These are phyloP conservation scores for Dispira parvispora DNA, from an alignment of 192 early-diverging fungal species.

Conservation along the genomic window DNA sequence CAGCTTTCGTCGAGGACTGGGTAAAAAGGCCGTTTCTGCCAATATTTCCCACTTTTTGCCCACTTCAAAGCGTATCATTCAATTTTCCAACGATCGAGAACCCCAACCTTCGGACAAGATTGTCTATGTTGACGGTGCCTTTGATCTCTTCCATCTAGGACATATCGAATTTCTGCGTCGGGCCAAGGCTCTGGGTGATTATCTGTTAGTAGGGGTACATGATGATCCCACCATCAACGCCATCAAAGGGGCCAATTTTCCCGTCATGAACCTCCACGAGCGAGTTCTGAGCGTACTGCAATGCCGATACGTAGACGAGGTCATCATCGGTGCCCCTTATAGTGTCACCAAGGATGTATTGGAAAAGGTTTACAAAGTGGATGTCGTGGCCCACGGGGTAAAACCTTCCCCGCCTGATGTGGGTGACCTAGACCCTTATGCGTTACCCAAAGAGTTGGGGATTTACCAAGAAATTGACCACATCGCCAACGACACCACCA, in stretches of 20 bases:
- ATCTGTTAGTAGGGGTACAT: constrained; percentile 83
- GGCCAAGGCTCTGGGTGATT: constrained; percentile 72
- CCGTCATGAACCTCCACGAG: constrained; percentile 92
- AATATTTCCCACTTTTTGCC: constrained; percentile 74
- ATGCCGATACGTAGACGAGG: constrained; percentile 87
- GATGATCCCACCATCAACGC: constrained; percentile 82
- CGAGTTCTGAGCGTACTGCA: constrained; percentile 81
- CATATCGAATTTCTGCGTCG: constrained; percentile 87
- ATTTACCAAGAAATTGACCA: constrained; percentile 72
- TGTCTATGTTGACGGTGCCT: constrained; percentile 32
- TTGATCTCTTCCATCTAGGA: constrained; percentile 45
- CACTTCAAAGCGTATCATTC: constrained; percentile 70
- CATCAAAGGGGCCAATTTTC: constrained; percentile 74
- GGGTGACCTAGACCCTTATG: constrained; percentile 69
- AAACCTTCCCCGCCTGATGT: constrained; percentile 45
- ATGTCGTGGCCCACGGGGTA: constrained; percentile 62
- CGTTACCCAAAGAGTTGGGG: constrained; percentile 56
- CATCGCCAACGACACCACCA: constrained; percentile 59
- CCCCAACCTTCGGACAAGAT: constrained; percentile 23
- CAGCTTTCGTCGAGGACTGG: constrained; percentile 34
- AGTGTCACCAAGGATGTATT: constrained; percentile 76
- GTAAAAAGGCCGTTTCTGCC: constrained; percentile 17
- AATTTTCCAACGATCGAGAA: constrained; percentile 73
- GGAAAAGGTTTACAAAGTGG: constrained; percentile 69
- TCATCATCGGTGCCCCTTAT: constrained; percentile 83